A percentile compares a stretch with the other conserved stretches of the same genome.
These are phyloP conservation scores for Brassica juncea DNA, from an alignment of 345 rosid species.

Conservation along the genomic window DNA sequence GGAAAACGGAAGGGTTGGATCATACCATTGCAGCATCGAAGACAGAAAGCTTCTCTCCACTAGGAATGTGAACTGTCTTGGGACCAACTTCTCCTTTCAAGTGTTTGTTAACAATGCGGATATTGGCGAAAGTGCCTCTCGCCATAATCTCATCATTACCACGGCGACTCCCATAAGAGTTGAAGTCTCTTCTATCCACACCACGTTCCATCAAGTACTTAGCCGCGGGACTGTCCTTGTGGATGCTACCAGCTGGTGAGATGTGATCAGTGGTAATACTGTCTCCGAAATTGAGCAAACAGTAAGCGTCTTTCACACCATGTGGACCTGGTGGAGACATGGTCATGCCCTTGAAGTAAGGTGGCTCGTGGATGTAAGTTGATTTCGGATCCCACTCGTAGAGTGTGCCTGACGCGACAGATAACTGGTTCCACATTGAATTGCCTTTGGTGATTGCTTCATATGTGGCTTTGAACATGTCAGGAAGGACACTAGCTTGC, in stretches of 20 bases:
- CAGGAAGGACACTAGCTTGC: slow-evolving; percentile 88
- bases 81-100: slow-evolving; percentile 92
- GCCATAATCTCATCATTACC: slow-evolving; percentile 93
- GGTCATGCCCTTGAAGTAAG: slow-evolving; percentile 93
- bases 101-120: slow-evolving; percentile 74
- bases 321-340: slow-evolving; percentile 91
- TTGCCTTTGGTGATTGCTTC: slow-evolving; percentile 94
- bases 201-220: slow-evolving; percentile 85
- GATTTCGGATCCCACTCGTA: slow-evolving; percentile 90
- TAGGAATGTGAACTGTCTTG: slow-evolving; percentile 76
- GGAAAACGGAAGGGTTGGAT: background rate
- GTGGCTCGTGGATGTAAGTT: slow-evolving; percentile 98
- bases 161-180: slow-evolving; percentile 88
- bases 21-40: slow-evolving; percentile 79
- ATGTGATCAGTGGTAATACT: slow-evolving; percentile 99
- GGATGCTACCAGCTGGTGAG: slow-evolving; percentile 98
- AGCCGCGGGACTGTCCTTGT: slow-evolving; percentile 96
- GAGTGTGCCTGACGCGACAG: slow-evolving; percentile 56
- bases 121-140: slow-evolving; percentile 87
- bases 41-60: slow-evolving; percentile 78
- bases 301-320: slow-evolving; percentile 92
- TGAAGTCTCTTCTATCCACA: slow-evolving; percentile 78
- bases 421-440: slow-evolving; percentile 84
- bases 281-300: slow-evolving; percentile 94
- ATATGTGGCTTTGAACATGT: slow-evolving; percentile 91